Evolutionary conservation across 495 filamentous ascomycete species (phyloP), one percentile per base, ranked within the genome.

Genomic region (Podospora pseudocomata): DNA sequence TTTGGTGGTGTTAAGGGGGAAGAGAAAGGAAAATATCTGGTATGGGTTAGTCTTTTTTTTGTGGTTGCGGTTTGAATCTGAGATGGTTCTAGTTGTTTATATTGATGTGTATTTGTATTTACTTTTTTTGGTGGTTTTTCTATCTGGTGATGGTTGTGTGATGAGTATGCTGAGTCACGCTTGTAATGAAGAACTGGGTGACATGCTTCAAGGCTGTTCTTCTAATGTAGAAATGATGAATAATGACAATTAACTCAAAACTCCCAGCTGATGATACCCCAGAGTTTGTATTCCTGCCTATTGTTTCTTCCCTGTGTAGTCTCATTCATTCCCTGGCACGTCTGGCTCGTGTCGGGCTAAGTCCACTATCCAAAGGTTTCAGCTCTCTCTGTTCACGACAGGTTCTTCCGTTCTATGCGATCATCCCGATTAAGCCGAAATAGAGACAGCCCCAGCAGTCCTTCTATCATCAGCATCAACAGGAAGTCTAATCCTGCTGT

Each of bases 381-480:
- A 32, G 7, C 30, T 32, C 30, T 32, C 3, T 32, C 4, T 6
- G 23, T 32, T 32, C 30, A 32, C 30, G 30, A 5, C 30, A 7
- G 30, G 23, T 23, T 23, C 23, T 23, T 23, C 23, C 23, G 23
- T 23, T 23, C 23, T 23, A 23, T 23, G 30, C 30, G 30, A 32
- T 4, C 4, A 32, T 32, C 7, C 30, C 30, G 6, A 23, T 61
- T 30, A 67, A 44, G 49, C 66, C 13, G 66, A 16, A 32, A 67
- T 16, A 7, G 66, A 63, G 23, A 67, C 59, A n/a, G 59, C 57
- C 19, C 59, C 66, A 11, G 66, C 66, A n/a, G 66, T 67, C 18
- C 58, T 26, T 16, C 65, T 23, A 20, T 63, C 49, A 5, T 63
- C 27, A 11, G 7, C 9, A 26, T 67, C 66, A n/a, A 30, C 26